Evolutionary conservation across 148 eudicot genomes (phyloP).

Genomic region (Linanthus parryae): DNA sequence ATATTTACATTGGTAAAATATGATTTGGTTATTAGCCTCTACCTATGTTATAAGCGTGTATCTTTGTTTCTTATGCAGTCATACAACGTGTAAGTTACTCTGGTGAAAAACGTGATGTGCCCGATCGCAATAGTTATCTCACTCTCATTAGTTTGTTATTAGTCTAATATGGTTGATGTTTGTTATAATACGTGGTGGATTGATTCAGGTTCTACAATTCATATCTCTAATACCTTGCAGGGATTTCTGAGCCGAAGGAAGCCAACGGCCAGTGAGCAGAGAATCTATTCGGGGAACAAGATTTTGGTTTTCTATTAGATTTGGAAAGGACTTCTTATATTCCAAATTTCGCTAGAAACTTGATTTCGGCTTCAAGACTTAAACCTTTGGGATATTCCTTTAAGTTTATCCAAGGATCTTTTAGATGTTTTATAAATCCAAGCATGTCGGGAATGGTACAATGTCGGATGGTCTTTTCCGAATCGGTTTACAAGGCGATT

Average conservation of each 20-base stretch:
- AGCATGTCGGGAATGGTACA: too few relatives aligned
- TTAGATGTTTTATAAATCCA: too few relatives aligned
- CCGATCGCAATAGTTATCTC: not conserved
- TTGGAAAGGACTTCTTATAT: too few relatives aligned
- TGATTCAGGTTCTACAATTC: constrained; percentile 16
- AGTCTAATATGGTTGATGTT: constrained; percentile 13
- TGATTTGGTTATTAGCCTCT: not conserved
- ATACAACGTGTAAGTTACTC: not conserved
- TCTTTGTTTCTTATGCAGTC: not conserved
- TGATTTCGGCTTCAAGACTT: too few relatives aligned
- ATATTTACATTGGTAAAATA: constrained; percentile 1
- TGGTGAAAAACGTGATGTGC: not conserved
- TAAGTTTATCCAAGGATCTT: too few relatives aligned
- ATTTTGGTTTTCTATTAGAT: too few relatives aligned
- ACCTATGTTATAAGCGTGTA: not conserved
- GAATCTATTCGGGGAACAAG: too few relatives aligned
- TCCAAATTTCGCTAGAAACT: too few relatives aligned
- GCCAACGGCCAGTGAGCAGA: constrained; percentile 5
- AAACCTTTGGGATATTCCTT: too few relatives aligned
- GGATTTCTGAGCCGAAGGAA: constrained; percentile 11
- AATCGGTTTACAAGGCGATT: too few relatives aligned
- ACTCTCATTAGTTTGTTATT: constrained; percentile 14
- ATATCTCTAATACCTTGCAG: constrained; percentile 9
- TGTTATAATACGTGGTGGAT: constrained; percentile 11
- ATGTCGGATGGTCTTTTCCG: too few relatives aligned